Evolutionary conservation across 345 rosid species (phyloP).

Genomic region (Linum tenue): DNA sequence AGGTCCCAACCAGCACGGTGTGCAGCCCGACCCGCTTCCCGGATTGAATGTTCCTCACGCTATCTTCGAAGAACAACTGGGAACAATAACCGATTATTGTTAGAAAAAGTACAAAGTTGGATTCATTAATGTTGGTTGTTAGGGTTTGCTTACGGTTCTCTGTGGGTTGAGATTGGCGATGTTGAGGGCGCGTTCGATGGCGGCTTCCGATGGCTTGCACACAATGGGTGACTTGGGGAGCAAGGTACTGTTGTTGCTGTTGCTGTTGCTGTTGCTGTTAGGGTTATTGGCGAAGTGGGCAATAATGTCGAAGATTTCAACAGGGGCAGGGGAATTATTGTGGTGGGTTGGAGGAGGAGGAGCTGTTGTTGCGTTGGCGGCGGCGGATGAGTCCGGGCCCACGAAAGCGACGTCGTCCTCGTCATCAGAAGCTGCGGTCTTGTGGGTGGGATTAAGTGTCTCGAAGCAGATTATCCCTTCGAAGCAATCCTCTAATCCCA

Average conservation of each 20-base stretch:
- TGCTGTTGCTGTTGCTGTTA: too few relatives aligned
- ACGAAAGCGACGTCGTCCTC: constrained; percentile 43
- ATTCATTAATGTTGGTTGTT: not conserved
- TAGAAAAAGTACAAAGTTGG: not conserved
- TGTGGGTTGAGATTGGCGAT: constrained; percentile 57
- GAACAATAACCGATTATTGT: not conserved
- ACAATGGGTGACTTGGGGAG: constrained; percentile 64
- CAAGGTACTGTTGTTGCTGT: constrained; percentile 7
- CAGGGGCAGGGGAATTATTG: not conserved
- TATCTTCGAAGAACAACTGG: constrained; percentile 87
- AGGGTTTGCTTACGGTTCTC: constrained; percentile 46
- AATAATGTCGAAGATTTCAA: constrained; percentile 52
- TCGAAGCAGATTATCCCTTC: constrained; percentile 95
- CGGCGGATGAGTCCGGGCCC: constrained; percentile 19
- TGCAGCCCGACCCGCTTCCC: constrained; percentile 64
- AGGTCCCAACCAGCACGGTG: constrained; percentile 70
- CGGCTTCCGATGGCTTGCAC: constrained; percentile 62
- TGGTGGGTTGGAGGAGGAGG: not conserved
- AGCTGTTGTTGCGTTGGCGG: not conserved
- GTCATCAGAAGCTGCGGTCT: constrained; percentile 29
- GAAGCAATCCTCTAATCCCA: constrained; percentile 83
- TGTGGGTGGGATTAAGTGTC: constrained; percentile 58
- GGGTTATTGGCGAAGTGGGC: constrained; percentile 40
- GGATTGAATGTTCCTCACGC: constrained; percentile 69
- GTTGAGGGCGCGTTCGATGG: constrained; percentile 49